These are phyloP conservation scores for Micractinium conductrix DNA, from an alignment of 139 green algal genomes.

Conservation along the genomic window DNA sequence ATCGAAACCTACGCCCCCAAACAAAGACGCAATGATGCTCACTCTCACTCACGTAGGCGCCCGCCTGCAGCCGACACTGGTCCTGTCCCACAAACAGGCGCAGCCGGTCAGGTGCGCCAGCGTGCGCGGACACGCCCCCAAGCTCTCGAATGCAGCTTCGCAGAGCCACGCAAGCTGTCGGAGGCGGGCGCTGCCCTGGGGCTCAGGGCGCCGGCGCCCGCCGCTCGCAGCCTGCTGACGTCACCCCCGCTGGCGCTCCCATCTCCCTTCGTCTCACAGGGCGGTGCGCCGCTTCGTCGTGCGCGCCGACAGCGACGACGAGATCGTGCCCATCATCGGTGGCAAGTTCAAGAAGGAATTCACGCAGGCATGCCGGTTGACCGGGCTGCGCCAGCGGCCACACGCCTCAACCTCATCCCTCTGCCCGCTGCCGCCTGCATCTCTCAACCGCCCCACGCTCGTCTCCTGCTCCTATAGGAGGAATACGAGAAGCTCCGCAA, in stretches of 20 bases:
- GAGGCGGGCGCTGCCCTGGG: no score
- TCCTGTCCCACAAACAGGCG: background rate
- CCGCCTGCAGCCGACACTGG: background rate
- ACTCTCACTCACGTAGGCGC: background rate
- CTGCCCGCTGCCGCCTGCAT: no score
- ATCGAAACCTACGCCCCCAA: no score
- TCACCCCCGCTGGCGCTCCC: no score
- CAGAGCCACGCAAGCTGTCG: no score
- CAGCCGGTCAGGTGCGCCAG: background rate
- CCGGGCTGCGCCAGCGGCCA: background rate
- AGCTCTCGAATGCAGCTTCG: no score
- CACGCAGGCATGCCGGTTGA: background rate
- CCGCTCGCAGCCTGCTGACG: no score
- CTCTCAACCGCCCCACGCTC: no score
- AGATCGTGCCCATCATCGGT: conserved; percentile 27
- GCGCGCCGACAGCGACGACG: conserved; percentile 18
- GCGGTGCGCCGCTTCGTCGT: background rate
- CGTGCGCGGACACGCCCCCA: background rate
- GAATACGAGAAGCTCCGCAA: conserved; percentile 39
- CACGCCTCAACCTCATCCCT: no score
- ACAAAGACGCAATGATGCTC: background rate
- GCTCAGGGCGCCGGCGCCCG: no score
- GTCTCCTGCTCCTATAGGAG: background rate
- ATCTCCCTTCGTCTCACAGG: background rate
- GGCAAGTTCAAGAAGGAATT: conserved; percentile 35